Conservation (phyloP, 129 eudicot genomes). For the Centaurea solstitialis region DNA sequence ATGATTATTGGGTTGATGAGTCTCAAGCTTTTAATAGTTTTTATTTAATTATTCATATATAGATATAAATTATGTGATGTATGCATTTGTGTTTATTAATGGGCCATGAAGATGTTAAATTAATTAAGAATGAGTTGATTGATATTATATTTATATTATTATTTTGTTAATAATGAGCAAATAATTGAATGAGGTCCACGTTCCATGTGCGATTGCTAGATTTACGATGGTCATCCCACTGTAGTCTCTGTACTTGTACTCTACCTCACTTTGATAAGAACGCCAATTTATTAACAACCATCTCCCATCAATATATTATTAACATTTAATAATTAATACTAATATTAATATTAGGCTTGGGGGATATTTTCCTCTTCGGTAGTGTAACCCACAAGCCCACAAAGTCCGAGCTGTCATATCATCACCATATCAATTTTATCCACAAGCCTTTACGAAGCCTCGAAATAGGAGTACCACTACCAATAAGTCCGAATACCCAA, state of each 20-base stretch:
- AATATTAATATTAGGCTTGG: too few species aligned
- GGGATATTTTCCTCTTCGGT: too few species aligned
- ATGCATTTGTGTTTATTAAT: neutral
- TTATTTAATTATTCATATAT: too few species aligned
- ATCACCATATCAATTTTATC: too few species aligned
- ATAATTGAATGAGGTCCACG: constrained; percentile 46
- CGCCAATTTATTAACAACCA: constrained; percentile 35
- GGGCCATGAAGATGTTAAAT: neutral
- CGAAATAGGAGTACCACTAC: too few species aligned
- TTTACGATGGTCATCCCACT: constrained; percentile 36
- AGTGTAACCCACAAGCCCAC: too few species aligned
- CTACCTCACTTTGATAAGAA: constrained; percentile 31
- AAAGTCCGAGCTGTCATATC: too few species aligned
- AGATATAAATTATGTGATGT: neutral
- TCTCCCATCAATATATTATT: neutral
- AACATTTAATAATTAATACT: too few species aligned
- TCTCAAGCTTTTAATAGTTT: too few species aligned
- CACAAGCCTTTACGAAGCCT: too few species aligned
- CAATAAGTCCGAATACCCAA: too few species aligned
- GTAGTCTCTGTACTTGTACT: constrained; percentile 31
- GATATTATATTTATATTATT: neutral
- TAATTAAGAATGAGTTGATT: neutral
- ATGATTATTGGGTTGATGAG: too few species aligned
- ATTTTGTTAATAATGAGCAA: constrained; percentile 21
- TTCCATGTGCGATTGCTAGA: constrained; percentile 44